Evolutionary conservation across 139 green algal species (phyloP).

Genomic region (Chlamydomonas schloesseri): DNA sequence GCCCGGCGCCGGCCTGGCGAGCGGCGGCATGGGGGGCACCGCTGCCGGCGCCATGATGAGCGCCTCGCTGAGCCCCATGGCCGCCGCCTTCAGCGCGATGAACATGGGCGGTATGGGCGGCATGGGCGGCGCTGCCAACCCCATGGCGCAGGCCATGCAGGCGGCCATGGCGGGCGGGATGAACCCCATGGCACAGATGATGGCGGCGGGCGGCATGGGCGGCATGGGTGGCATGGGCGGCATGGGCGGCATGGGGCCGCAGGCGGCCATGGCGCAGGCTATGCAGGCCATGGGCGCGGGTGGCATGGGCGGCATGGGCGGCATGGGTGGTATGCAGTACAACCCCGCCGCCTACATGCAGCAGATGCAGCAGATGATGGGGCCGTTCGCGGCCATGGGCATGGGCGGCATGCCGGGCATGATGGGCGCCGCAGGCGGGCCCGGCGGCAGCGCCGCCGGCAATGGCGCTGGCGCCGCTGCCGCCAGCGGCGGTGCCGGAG

Average conservation of each 20-base stretch:
- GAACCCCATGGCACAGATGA: too few relatives aligned
- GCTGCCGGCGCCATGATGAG: background rate
- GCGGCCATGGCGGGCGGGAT: slow-evolving; percentile 1
- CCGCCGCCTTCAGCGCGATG: background rate
- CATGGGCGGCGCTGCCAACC: slow-evolving; percentile 20
- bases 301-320: background rate
- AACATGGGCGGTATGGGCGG: slow-evolving; percentile 37
- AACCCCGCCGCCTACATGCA: background rate
- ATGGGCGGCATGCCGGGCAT: background rate
- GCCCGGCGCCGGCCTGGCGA: background rate
- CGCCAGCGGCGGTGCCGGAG: too few relatives aligned
- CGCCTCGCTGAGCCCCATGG: background rate
- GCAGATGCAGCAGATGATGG: slow-evolving; percentile 17
- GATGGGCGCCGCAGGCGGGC: background rate
- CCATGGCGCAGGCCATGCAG: slow-evolving; percentile 17
- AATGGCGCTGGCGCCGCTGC: background rate
- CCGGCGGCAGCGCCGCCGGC: background rate
- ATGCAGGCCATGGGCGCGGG: slow-evolving; percentile 4
- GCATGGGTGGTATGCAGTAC: too few relatives aligned
- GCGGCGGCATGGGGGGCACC: background rate
- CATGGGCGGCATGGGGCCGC: background rate
- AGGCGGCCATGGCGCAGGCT: background rate
- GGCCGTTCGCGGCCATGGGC: background rate
- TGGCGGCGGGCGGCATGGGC: background rate
- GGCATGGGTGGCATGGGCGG: background rate